These are phyloP conservation scores for Madurella fahalii DNA, from an alignment of 2,329 filamentous ascomycete species.

Conservation along the genomic window DNA sequence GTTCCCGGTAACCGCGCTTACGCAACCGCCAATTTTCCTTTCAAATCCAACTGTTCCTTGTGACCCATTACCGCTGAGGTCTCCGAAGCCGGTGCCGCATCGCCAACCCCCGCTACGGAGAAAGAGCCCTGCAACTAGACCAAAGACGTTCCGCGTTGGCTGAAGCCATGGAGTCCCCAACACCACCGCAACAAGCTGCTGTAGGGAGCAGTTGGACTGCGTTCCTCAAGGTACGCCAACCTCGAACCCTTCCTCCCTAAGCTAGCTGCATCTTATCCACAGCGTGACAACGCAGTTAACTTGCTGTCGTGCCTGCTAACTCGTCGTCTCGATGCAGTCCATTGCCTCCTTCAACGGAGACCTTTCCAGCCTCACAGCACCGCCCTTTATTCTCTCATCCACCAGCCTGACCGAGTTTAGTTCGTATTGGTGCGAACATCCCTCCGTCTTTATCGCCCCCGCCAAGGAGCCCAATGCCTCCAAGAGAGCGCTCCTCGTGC, in stretches of 20 bases:
- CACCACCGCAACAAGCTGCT: constrained; percentile 31
- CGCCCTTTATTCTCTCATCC: constrained; percentile 75
- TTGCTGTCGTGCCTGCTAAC: not conserved
- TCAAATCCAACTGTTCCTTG: too few relatives aligned
- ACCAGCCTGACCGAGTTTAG: constrained; percentile 78
- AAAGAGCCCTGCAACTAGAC: not conserved
- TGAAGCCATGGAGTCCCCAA: constrained; percentile 15
- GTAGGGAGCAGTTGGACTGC: constrained; percentile 47
- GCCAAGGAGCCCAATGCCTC: constrained; percentile 73
- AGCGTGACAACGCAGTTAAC: not conserved
- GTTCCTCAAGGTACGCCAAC: constrained; percentile 45
- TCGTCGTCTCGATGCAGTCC: constrained; percentile 43
- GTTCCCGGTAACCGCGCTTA: too few relatives aligned
- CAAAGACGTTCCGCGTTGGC: not conserved
- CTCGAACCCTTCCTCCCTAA: constrained; percentile 4
- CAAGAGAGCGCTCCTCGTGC: constrained; percentile 79
- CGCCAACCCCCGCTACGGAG: not conserved
- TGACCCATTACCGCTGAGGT: too few relatives aligned
- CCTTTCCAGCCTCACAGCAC: constrained; percentile 73
- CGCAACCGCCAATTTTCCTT: too few relatives aligned
- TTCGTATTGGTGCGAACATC: constrained; percentile 78
- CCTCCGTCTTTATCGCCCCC: constrained; percentile 73
- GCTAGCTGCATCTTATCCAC: not conserved
- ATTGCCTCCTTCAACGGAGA: constrained; percentile 81
- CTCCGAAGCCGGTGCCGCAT: too few relatives aligned